A percentile compares a stretch with the other conserved stretches of the same genome.
Conservation (phyloP, 2,329 filamentous ascomycete species). For the Coccinonectria pachysandricola region DNA sequence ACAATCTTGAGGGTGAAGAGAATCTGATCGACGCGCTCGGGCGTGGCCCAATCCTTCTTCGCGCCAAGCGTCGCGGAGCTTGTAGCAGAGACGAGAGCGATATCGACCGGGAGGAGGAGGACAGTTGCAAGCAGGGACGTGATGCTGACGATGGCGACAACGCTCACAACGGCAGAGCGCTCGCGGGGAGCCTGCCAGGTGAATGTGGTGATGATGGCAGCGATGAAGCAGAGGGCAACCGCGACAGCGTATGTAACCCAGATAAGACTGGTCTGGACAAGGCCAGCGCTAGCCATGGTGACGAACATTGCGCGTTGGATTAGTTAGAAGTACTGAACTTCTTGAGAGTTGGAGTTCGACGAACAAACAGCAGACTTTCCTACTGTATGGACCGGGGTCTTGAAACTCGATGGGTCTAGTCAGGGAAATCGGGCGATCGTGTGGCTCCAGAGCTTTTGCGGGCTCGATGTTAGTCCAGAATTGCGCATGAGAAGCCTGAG, state of each 20-base stretch:
- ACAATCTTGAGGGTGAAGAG: constrained; percentile 72
- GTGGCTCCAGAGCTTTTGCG: too few relatives aligned
- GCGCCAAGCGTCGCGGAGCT: constrained; percentile 62
- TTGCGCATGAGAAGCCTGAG: too few relatives aligned
- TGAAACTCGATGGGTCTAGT: too few relatives aligned
- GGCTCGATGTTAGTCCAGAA: too few relatives aligned
- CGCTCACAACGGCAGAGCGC: constrained; percentile 69
- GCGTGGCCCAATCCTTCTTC: constrained; percentile 93
- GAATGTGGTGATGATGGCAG: constrained; percentile 78
- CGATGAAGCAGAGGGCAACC: constrained; percentile 62
- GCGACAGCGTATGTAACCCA: constrained; percentile 90
- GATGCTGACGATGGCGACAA: constrained; percentile 77
- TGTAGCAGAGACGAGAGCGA: constrained; percentile 87
- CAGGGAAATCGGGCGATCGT: too few relatives aligned
- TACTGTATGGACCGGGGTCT: too few relatives aligned
- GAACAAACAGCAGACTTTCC: too few relatives aligned
- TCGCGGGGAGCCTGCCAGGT: constrained; percentile 86
- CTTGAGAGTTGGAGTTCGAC: too few relatives aligned
- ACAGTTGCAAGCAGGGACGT: constrained; percentile 85
- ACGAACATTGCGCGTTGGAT: too few relatives aligned
- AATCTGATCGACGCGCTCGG: constrained; percentile 67
- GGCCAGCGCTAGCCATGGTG: constrained; percentile 36
- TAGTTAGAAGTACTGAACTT: too few relatives aligned
- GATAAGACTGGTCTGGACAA: constrained; percentile 82
- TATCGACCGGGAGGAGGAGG: constrained; percentile 85